These are phyloP conservation scores for Leucaena leucocephala DNA, from an alignment of 306 rosid species.

Conservation along the genomic window DNA sequence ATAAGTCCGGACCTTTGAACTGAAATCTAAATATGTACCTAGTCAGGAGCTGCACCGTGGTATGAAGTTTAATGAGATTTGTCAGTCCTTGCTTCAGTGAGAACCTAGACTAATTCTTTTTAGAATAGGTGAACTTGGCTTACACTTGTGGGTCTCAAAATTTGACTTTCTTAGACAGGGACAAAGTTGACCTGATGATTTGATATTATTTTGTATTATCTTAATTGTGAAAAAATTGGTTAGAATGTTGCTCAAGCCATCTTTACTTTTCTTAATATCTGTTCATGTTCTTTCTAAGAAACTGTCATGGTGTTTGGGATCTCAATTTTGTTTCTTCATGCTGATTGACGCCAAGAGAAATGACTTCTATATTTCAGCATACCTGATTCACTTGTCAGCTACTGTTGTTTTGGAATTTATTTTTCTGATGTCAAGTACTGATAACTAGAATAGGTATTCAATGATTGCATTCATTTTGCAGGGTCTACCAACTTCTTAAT, in stretches of 20 bases:
- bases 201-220: not conserved
- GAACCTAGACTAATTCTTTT: not conserved
- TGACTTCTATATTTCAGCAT: not conserved
- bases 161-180: not conserved
- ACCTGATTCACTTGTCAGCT: not conserved
- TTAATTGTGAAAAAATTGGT: not conserved
- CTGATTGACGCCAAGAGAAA: not conserved
- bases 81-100: not conserved
- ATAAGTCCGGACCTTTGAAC: not conserved
- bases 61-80: not conserved
- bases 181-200: not conserved
- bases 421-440: not conserved
- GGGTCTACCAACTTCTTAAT: slow-evolving; percentile 9
- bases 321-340: not conserved
- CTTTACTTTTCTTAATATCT: not conserved
- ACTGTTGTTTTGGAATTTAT: not conserved
- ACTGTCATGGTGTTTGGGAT: not conserved
- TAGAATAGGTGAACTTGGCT: not conserved
- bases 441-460: not conserved
- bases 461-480: slow-evolving; percentile 10
- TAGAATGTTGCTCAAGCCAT: not conserved
- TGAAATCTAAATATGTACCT: not conserved
- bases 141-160: not conserved
- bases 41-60: not conserved
- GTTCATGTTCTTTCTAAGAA: not conserved